phyloP scores from a whole-genome alignment of 2,329 filamentous ascomycete genomes.

The Aspergillus ibericus region DNA sequence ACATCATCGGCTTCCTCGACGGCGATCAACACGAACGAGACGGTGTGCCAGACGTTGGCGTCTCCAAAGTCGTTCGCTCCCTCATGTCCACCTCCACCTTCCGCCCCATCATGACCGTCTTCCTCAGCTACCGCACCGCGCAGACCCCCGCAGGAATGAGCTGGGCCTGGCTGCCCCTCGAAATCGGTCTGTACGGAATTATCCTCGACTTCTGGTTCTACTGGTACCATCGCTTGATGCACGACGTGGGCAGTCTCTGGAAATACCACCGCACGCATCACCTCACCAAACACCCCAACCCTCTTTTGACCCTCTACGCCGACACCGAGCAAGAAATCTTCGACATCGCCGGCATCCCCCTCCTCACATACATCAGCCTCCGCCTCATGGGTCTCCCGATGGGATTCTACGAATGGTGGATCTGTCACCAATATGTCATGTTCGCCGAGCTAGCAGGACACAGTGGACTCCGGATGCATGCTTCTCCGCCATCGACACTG shows the following conservation, averaged over 20 bases:
- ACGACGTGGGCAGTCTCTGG: constrained; percentile 44
- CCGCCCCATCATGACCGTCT: constrained; percentile 36
- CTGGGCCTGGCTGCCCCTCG: constrained; percentile 40
- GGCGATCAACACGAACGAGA: constrained; percentile 48
- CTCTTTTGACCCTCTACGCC: constrained; percentile 45
- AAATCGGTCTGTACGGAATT: constrained; percentile 44
- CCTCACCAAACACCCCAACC: constrained; percentile 48
- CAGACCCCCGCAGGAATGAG: constrained; percentile 27
- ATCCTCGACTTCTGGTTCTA: constrained; percentile 47
- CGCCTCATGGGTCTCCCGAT: constrained; percentile 42
- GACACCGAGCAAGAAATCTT: constrained; percentile 47
- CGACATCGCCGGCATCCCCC: constrained; percentile 45
- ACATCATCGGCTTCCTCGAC: constrained; percentile 45
- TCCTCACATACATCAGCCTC: constrained; percentile 41
- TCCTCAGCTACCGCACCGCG: constrained; percentile 30
- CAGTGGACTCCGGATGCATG: constrained; percentile 34
- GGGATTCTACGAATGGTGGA: constrained; percentile 52
- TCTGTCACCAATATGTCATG: constrained; percentile 48
- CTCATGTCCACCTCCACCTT: constrained; percentile 36
- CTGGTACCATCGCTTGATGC: constrained; percentile 46
- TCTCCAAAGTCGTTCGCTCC: constrained; percentile 34
- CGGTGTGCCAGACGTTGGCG: constrained; percentile 44
- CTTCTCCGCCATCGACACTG: constrained; percentile 36
- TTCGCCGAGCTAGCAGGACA: constrained; percentile 33
- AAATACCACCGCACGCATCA: constrained; percentile 49